These are phyloP conservation scores for Fusarium ambrosium DNA, from an alignment of 2,329 filamentous ascomycete genomes.

Conservation along the genomic window DNA sequence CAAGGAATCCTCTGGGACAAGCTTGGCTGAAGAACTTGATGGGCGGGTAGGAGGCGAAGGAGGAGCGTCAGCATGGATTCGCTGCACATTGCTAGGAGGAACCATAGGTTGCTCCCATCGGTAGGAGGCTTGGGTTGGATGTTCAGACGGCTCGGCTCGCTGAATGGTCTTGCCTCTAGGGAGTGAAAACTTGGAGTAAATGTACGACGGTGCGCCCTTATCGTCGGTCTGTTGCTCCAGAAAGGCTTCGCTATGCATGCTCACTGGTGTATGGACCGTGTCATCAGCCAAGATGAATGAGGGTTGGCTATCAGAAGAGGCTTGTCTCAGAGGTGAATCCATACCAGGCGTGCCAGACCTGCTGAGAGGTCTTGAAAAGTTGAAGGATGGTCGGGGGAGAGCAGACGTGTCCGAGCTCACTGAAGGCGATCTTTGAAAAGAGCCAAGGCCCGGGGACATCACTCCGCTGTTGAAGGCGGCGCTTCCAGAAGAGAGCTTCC, in stretches of 20 bases:
- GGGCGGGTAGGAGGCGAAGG: slow-evolving; percentile 73
- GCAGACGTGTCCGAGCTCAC: slow-evolving; percentile 84
- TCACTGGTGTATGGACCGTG: slow-evolving; percentile 76
- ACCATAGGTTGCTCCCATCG: slow-evolving; percentile 72
- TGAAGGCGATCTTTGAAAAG: slow-evolving; percentile 84
- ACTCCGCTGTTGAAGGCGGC: slow-evolving; percentile 59
- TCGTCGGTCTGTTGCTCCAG: slow-evolving; percentile 65
- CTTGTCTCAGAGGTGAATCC: slow-evolving; percentile 72
- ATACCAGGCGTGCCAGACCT: slow-evolving; percentile 72
- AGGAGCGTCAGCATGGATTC: slow-evolving; percentile 62
- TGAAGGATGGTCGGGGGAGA: slow-evolving; percentile 82
- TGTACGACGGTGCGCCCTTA: slow-evolving; percentile 78
- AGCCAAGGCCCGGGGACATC: slow-evolving; percentile 71
- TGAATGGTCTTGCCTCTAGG: slow-evolving; percentile 86
- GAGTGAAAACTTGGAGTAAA: slow-evolving; percentile 86
- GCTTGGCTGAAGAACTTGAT: slow-evolving; percentile 65
- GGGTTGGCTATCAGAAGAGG: slow-evolving; percentile 76
- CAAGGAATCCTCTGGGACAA: slow-evolving; percentile 54
- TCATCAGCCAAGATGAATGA: slow-evolving; percentile 75
- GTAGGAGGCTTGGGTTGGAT: slow-evolving; percentile 65
- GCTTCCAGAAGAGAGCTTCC: slow-evolving; percentile 83
- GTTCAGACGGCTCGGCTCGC: slow-evolving; percentile 72
- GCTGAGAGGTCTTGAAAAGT: slow-evolving; percentile 94
- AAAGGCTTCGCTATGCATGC: slow-evolving; percentile 79
- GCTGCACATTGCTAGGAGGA: slow-evolving; percentile 58